A percentile compares a stretch with the other conserved stretches of the same genome.
Conservation (phyloP, 2,329 filamentous ascomycete species). For the Aspergillus quadrilineatus region DNA sequence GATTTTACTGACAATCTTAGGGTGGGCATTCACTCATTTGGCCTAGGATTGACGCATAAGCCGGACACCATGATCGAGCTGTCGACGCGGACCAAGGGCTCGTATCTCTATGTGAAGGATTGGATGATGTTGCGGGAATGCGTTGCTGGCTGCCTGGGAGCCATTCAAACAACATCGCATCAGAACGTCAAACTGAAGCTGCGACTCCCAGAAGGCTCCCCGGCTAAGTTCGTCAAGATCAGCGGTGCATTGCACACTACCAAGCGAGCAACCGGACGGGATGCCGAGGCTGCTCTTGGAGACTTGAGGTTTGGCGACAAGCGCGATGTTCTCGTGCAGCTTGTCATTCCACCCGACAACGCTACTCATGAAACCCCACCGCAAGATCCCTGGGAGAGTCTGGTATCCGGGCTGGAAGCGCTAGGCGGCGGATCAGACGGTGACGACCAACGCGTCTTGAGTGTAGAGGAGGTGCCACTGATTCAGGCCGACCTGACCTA, state of each 20-base stretch:
- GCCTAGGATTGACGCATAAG: slow-evolving; percentile 93
- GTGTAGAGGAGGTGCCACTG: slow-evolving; percentile 89
- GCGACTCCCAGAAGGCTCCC: slow-evolving; percentile 89
- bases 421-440: slow-evolving; percentile 83
- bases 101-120: slow-evolving; percentile 97
- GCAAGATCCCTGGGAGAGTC: slow-evolving; percentile 94
- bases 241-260: slow-evolving; percentile 94
- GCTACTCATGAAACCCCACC: slow-evolving; percentile 78
- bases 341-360: slow-evolving; percentile 87
- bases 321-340: slow-evolving; percentile 86
- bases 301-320: slow-evolving; percentile 96
- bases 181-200: slow-evolving; percentile 97
- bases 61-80: slow-evolving; percentile 98
- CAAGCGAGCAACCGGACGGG: slow-evolving; percentile 89
- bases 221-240: slow-evolving; percentile 98
- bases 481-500: slow-evolving; percentile 93
- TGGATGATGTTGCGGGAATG: slow-evolving; percentile 99
- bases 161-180: slow-evolving; percentile 91
- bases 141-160: slow-evolving; percentile 85
- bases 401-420: slow-evolving; percentile 91
- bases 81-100: slow-evolving; percentile 91
- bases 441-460: slow-evolving; percentile 78
- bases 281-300: slow-evolving; percentile 88
- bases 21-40: slow-evolving; percentile 95
- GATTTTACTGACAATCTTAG: slow-evolving; percentile 44